Evolutionary conservation across 352 stramenopile species (phyloP), one percentile per base, ranked within the genome.

Genomic region (Phytophthora sojae): DNA sequence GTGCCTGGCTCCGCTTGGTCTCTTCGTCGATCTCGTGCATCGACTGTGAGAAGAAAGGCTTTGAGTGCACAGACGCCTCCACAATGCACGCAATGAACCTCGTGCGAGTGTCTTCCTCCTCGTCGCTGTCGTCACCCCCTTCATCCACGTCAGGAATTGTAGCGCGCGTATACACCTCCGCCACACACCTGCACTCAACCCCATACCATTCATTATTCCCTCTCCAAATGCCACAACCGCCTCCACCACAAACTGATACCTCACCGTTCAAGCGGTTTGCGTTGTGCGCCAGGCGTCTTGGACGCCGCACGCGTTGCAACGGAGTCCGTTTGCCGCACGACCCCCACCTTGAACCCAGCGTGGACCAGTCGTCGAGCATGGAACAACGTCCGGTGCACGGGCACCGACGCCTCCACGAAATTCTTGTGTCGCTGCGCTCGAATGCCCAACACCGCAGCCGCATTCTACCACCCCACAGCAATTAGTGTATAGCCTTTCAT

Each of bases 301-400:
- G 58, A 47, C 17, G 29, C 57, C 42, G 73, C 53, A 15, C 73
- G 51, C 47, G 67, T 58, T 19, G 72, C 68, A 4, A 57, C 70
- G 4, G 81, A 91, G 45, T 93, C 83, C 12, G 79, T 58, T 65
- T 96, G 88, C 58, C 73, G 77, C 29, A 93, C 90, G 25, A 96
- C 75, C 3, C 85, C 90, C 30, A 96, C 86, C 50, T 85, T 81
- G 49, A 77, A 79, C 1, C 84, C 85, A 0, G 75, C 76, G 7
- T 69, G 37, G 8, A 88, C 82, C n/a, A 94, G 71, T 6, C 67
- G 53, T 2, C 78, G 69, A 5, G 75, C 66, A 58, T 94, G 80
- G 29, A 77, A 67, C 15, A 82, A 35, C 37, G 79, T 64, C 17
- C 79, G 77, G 56, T 79, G 69, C 50, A 83, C 81, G 0, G 83